Evolutionary conservation across 495 filamentous ascomycete species (phyloP).

Genomic region (Penicillium angulare): DNA sequence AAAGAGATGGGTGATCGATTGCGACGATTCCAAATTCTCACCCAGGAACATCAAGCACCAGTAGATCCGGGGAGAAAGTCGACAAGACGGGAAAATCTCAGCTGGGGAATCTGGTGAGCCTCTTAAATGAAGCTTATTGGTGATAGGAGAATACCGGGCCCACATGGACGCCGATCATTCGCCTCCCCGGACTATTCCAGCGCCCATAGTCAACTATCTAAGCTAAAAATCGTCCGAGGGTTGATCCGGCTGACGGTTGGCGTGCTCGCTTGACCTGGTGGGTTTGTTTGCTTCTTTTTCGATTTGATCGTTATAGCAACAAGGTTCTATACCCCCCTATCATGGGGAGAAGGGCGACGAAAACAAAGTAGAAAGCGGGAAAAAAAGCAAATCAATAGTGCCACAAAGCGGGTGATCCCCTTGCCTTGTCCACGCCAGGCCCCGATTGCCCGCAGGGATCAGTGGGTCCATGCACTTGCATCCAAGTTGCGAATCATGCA

Average conservation of each 20-base stretch:
- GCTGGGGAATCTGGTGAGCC: slow-evolving; percentile 4
- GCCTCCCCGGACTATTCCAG: slow-evolving; percentile 12
- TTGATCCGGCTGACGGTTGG: slow-evolving; percentile 7
- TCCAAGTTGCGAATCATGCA: slow-evolving; percentile 12
- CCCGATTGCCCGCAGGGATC: slow-evolving; percentile 2
- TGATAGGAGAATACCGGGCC: slow-evolving; percentile 3
- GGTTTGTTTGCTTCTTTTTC: too few relatives aligned
- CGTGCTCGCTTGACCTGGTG: not conserved
- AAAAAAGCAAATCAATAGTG: slow-evolving; percentile 12
- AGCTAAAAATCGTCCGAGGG: slow-evolving; percentile 8
- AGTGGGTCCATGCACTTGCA: slow-evolving; percentile 14
- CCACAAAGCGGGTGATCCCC: slow-evolving; percentile 10
- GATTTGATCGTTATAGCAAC: slow-evolving; percentile 5
- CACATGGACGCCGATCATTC: slow-evolving; percentile 19
- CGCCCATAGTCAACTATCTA: not conserved
- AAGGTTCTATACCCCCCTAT: not conserved
- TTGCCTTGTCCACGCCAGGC: slow-evolving; percentile 7
- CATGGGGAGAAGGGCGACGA: not conserved
- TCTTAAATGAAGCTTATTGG: slow-evolving; percentile 9
- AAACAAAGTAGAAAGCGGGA: not conserved
- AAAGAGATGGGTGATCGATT: not conserved
- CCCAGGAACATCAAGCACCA: not conserved
- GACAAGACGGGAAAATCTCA: not conserved
- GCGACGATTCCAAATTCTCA: not conserved
- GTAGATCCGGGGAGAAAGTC: not conserved